Evolutionary conservation across 1,139 yeast species (phyloP).

Genomic region (Blastobotrys proliferans): DNA sequence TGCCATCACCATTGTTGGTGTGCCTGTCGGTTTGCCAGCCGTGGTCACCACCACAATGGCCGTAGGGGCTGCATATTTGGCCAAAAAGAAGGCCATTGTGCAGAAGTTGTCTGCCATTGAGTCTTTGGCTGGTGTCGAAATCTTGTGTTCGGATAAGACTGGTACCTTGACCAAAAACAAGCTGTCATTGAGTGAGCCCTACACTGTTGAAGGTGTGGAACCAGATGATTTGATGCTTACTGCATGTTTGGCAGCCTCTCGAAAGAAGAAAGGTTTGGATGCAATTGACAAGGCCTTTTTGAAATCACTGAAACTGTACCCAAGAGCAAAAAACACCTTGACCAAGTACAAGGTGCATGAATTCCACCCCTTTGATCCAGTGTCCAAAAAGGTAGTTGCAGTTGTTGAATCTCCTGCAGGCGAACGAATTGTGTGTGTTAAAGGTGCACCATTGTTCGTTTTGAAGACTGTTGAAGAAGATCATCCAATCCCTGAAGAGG

Average conservation of each 20-base stretch:
- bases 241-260: conserved; percentile 96
- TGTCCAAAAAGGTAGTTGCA: conserved; percentile 67
- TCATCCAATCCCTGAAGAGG: conserved; percentile 61
- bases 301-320: conserved; percentile 67
- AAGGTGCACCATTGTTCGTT: conserved; percentile 71
- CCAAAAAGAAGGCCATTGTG: conserved; percentile 88
- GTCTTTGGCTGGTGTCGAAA: conserved; percentile 90
- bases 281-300: conserved; percentile 97
- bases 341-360: conserved; percentile 63
- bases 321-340: conserved; percentile 54
- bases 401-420: conserved; percentile 66
- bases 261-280: conserved; percentile 98
- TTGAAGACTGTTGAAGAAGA: conserved; percentile 67
- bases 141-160: conserved; percentile 90
- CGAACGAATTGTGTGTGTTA: conserved; percentile 62
- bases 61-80: conserved; percentile 94
- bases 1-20: conserved; percentile 98
- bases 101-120: conserved; percentile 89
- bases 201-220: conserved; percentile 99
- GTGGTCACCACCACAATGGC: conserved; percentile 95
- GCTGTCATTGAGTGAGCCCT: conserved; percentile 94
- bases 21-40: conserved; percentile 94
- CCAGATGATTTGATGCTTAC: conserved; percentile 96
- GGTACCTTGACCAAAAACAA: conserved; percentile 99
- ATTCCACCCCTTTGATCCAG: conserved; percentile 71